phyloP scores from a whole-genome alignment of 495 filamentous ascomycete genomes.

The Xylaria sp. region DNA sequence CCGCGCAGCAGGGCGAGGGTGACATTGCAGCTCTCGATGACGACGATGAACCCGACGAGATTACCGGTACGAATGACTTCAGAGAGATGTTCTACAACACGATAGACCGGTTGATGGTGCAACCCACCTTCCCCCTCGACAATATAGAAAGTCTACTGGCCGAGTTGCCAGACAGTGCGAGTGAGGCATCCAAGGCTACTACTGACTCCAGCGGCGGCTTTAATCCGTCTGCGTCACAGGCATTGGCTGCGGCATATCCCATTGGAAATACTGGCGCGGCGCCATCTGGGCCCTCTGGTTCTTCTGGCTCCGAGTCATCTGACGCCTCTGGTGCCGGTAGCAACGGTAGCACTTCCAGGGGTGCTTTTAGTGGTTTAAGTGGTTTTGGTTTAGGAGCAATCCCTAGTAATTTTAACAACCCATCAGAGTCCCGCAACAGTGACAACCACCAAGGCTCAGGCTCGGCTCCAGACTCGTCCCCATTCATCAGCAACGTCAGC shows the following conservation, averaged over 20 bases:
- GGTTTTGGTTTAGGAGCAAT: no score
- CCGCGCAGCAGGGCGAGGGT: not conserved
- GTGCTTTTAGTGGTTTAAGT: no score
- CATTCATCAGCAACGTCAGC: not conserved
- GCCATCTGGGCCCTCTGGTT: no score
- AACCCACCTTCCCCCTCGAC: not conserved
- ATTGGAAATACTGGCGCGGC: not conserved
- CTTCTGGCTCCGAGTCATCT: not conserved
- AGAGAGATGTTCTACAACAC: not conserved
- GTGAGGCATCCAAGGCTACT: not conserved
- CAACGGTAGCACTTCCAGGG: no score
- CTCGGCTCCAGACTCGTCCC: conserved; percentile 8
- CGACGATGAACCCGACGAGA: not conserved
- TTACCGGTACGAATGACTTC: not conserved
- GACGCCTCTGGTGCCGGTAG: not conserved
- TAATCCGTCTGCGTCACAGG: conserved; percentile 15
- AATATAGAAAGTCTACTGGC: not conserved
- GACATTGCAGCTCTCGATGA: not conserved
- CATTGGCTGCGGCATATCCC: not conserved
- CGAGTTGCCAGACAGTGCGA: not conserved
- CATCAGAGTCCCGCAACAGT: no score
- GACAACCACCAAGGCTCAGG: not conserved
- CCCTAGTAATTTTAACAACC: no score
- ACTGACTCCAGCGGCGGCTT: conserved; percentile 11
- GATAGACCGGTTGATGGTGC: not conserved